Evolutionary conservation across 192 early-diverging fungal species (phyloP).

Genomic region (Entomortierella lignicola): DNA sequence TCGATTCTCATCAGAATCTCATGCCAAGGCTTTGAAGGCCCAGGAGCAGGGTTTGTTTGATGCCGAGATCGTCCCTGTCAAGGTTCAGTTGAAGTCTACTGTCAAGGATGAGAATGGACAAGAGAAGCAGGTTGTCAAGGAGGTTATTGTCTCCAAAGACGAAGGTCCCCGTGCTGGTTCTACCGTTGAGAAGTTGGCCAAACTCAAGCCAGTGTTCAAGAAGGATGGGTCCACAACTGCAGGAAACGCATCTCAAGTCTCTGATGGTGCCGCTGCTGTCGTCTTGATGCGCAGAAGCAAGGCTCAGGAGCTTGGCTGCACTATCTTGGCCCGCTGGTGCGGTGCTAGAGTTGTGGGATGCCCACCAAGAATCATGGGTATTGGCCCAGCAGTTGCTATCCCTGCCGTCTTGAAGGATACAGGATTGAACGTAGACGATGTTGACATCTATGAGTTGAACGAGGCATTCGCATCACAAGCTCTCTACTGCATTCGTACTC

Average conservation of each 20-base stretch:
- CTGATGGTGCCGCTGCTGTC: constrained; percentile 94
- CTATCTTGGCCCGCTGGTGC: constrained; percentile 84
- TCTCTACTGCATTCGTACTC: constrained; percentile 87
- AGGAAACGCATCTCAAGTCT: constrained; percentile 95
- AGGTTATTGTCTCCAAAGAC: constrained; percentile 79
- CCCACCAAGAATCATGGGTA: constrained; percentile 95
- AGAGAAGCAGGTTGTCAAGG: constrained; percentile 40
- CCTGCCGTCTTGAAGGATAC: constrained; percentile 85
- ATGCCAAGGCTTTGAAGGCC: constrained; percentile 81
- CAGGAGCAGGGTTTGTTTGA: constrained; percentile 88
- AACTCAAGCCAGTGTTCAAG: constrained; percentile 89
- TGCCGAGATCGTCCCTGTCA: constrained; percentile 88
- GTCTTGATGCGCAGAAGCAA: constrained; percentile 91
- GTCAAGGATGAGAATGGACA: constrained; percentile 81
- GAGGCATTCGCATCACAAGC: constrained; percentile 97
- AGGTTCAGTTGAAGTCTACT: constrained; percentile 54
- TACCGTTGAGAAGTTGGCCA: constrained; percentile 80
- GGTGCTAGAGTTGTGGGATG: constrained; percentile 89
- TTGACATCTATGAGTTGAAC: constrained; percentile 93
- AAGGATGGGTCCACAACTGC: constrained; percentile 87
- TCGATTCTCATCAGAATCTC: constrained; percentile 83
- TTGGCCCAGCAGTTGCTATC: constrained; percentile 95
- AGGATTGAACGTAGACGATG: constrained; percentile 78
- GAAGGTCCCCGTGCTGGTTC: constrained; percentile 88
- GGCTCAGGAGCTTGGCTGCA: constrained; percentile 85